phyloP scores from a whole-genome alignment of 768 basidiomycete genomes.

The Tulasnella sp. region DNA sequence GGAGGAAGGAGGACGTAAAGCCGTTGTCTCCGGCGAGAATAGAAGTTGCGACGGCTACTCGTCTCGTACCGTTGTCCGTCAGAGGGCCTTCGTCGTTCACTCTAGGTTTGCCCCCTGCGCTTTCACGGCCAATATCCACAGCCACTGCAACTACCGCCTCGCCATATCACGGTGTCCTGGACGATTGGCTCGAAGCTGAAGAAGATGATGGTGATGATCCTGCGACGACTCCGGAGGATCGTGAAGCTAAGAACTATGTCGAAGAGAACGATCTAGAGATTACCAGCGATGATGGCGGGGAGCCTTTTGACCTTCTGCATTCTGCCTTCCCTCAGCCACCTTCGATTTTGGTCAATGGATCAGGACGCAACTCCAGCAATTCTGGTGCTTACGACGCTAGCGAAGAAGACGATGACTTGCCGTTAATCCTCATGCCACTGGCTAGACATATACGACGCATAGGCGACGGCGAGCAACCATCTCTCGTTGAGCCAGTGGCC shows the following conservation, averaged over 20 bases:
- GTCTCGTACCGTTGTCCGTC: no score
- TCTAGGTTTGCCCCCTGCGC: no score
- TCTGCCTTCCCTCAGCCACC: not conserved
- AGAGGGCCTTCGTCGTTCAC: no score
- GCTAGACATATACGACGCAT: conserved; percentile 51
- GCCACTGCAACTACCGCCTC: not conserved
- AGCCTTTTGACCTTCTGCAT: not conserved
- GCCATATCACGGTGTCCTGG: conserved; percentile 8
- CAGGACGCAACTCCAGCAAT: not conserved
- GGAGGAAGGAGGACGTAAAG: no score
- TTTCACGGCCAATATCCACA: not conserved
- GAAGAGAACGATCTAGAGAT: no score
- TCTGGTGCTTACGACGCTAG: not conserved
- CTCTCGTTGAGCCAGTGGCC: conserved; percentile 64
- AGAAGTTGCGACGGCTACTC: no score
- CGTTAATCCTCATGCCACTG: conserved; percentile 42
- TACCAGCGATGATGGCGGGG: not conserved
- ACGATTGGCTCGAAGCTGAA: conserved; percentile 5
- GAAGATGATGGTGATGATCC: not conserved
- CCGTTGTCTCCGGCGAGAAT: no score
- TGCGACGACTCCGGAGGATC: not conserved
- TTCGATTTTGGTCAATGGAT: not conserved
- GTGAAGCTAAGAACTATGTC: not conserved
- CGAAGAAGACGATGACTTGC: conserved; percentile 5
- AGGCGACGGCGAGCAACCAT: conserved; percentile 55